Evolutionary conservation across 1,284 basidiomycete genomes (phyloP).

Genomic region (Pseudozyma sp.): DNA sequence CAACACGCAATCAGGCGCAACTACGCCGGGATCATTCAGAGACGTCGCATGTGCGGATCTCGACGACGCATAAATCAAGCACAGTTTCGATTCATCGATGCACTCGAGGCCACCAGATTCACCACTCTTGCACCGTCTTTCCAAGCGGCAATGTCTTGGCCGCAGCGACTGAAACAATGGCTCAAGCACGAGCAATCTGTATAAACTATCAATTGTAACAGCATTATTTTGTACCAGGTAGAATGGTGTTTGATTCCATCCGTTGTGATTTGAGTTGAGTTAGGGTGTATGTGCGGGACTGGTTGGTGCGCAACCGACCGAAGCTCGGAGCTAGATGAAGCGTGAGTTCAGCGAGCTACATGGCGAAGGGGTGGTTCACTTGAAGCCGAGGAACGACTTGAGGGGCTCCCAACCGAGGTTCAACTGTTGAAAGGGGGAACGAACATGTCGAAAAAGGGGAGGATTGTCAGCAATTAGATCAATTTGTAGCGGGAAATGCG

Average conservation of each 20-base stretch:
- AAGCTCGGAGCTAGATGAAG: conserved; percentile 1
- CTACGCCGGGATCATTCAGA: conserved; percentile 6
- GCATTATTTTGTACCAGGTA: conserved; percentile 5
- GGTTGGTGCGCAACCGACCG: not conserved
- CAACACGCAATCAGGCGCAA: conserved; percentile 3
- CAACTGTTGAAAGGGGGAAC: conserved; percentile 31
- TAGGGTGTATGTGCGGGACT: conserved; percentile 1
- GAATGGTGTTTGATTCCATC: conserved; percentile 4
- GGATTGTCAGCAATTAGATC: not conserved
- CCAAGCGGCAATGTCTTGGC: too few relatives aligned
- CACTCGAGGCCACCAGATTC: too few relatives aligned
- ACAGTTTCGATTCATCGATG: too few relatives aligned
- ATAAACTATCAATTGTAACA: conserved; percentile 11
- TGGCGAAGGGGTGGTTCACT: conserved; percentile 35
- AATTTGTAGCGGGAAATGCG: not conserved
- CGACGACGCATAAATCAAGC: not conserved
- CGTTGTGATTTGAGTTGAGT: not conserved
- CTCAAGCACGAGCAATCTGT: not conserved
- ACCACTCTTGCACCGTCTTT: too few relatives aligned
- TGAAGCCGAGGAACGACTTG: conserved; percentile 66
- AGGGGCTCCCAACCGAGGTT: conserved; percentile 67
- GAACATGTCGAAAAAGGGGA: not conserved
- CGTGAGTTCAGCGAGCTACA: not conserved
- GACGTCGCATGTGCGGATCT: conserved; percentile 8
- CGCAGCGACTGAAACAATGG: not conserved